Base-by-base conservation (phyloP, 2,329 filamentous ascomycete species). In the Alternaria postmessia region DNA sequence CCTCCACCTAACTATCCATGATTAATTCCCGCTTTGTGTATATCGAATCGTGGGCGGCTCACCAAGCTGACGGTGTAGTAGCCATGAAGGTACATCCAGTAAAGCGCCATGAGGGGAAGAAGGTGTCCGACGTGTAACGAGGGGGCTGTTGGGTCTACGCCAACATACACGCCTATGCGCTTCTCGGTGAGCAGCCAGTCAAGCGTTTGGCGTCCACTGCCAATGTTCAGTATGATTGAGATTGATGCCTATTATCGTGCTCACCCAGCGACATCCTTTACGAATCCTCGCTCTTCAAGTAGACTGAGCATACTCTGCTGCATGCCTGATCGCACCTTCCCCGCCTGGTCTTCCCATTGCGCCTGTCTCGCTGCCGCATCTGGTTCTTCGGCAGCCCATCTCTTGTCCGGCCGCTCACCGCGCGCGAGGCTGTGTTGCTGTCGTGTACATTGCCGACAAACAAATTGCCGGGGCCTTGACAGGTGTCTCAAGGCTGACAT, bases 91-190 rank as follows among this genome's bases (percentile, higher is more conserved):
- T 92, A 93, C 82, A 94, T 86, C 90, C 91, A 94, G 80, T 93
- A 93, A 24, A 94, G 82, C 16, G 91, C 87, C 92, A 95, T 95
- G 55, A 94, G 83, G 22, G 92, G 90, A 14, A 95, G 82, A 6
- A 96, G 83, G 73, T 96, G 91, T 59, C 92, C 92, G 47, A 95
- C 83, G 71, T 96, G 92, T 60, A 95, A 81, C 2, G 92, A 95
- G 57, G 87, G 83, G 14, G 91, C 91, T 0, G 92, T 95, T 5
- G 92, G 91, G 73, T 96, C 92, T 71, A 95, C 87, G 67, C 92
- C 92, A 54, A 92, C 90, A 72, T 96, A 96, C 60, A 86, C 89
- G 63, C 89, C 90, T 67, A 93, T 87, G 62, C 89, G 84, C 73
- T 88, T 89, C 26, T 81, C 76, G 5, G 84, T 85, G 81, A 95